Evolutionary conservation across 768 basidiomycete species (phyloP).

Genomic region (Sarcodon sp.): DNA sequence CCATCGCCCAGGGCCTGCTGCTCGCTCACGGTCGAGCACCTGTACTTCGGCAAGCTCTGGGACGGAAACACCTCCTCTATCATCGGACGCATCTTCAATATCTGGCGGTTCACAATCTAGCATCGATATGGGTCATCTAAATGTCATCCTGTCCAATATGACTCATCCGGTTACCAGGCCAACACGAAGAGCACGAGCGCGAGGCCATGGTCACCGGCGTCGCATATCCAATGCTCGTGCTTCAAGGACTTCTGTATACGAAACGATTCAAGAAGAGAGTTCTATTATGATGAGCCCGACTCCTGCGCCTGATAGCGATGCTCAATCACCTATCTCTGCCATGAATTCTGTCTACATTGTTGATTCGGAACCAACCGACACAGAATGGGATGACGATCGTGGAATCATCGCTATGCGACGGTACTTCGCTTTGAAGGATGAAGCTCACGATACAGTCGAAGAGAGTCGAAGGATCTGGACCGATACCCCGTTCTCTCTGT

Average conservation of each 20-base stretch:
- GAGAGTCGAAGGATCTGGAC: constrained; percentile 56
- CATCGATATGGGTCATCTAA: constrained; percentile 57
- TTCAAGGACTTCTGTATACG: constrained; percentile 60
- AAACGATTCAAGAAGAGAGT: constrained; percentile 68
- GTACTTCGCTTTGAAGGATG: constrained; percentile 57
- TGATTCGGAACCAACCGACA: constrained; percentile 16
- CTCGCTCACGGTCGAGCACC: constrained; percentile 54
- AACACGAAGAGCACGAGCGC: constrained; percentile 36
- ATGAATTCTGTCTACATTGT: constrained; percentile 35
- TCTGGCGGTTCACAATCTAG: constrained; percentile 70
- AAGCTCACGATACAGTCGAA: constrained; percentile 49
- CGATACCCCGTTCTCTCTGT: constrained; percentile 67
- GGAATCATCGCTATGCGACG: constrained; percentile 51
- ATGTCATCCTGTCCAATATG: constrained; percentile 38
- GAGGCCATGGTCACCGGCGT: constrained; percentile 59
- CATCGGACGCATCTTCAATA: constrained; percentile 50
- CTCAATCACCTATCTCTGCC: constrained; percentile 1
- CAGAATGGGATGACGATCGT: constrained; percentile 57
- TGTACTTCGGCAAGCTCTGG: constrained; percentile 52
- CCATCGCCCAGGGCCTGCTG: constrained; percentile 32
- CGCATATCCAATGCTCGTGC: constrained; percentile 51
- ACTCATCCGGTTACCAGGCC: constrained; percentile 30
- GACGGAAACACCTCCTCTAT: constrained; percentile 58
- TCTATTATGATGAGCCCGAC: constrained; percentile 19
- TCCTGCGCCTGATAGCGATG: neutral